Conservation (phyloP, 2,329 filamentous ascomycete genomes). For the Blastomyces percursus region DNA sequence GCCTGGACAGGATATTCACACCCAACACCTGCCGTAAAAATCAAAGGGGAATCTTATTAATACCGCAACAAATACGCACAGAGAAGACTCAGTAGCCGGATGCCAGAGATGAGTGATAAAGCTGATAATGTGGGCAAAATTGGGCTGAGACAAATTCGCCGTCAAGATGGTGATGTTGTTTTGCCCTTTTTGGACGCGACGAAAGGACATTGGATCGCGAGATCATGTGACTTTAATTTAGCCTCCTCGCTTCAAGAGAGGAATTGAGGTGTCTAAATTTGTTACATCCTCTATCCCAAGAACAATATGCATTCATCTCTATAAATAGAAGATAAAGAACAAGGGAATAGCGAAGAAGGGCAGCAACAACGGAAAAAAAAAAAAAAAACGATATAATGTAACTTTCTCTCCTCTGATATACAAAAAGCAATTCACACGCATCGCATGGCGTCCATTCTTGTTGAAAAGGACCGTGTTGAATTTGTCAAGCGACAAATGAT, state of each 20-base stretch:
- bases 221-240: constrained; percentile 6
- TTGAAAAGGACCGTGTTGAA: not conserved
- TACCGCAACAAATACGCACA: not conserved
- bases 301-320: not conserved
- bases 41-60: not conserved
- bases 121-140: not conserved
- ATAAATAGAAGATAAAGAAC: not conserved
- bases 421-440: not conserved
- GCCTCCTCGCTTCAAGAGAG: too few relatives aligned
- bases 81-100: not conserved
- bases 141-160: not conserved
- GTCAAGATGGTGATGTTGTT: not conserved
- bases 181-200: constrained; percentile 4
- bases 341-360: not conserved
- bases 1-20: not conserved
- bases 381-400: not conserved
- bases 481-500: not conserved
- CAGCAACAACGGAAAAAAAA: not conserved
- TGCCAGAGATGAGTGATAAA: not conserved
- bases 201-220: not conserved
- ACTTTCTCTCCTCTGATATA: not conserved
- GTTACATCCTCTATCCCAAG: not conserved
- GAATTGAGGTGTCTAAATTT: too few relatives aligned
- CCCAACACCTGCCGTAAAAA: not conserved
- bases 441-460: not conserved